phyloP scores from a whole-genome alignment of 2,329 filamentous ascomycete species.

The Phyllosticta citriasiana region DNA sequence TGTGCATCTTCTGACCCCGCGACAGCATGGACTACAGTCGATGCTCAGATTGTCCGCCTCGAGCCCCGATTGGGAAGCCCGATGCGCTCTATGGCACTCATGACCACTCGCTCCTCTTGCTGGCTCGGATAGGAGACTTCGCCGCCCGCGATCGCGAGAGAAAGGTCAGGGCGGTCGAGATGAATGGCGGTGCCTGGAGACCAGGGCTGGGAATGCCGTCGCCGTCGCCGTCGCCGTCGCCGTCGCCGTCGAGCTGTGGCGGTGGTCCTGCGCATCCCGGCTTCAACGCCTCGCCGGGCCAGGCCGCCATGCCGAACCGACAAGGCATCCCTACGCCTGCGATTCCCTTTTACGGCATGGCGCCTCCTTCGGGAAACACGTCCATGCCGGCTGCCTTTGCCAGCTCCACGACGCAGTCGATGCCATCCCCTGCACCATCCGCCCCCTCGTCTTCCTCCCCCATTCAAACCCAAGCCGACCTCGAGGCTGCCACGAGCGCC shows the following conservation, averaged over 20 bases:
- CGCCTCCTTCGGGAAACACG: constrained; percentile 31
- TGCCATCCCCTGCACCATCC: constrained; percentile 13
- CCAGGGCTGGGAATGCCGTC: constrained; percentile 40
- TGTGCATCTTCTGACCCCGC: background rate
- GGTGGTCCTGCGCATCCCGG: constrained; percentile 9
- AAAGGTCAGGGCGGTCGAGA: constrained; percentile 60
- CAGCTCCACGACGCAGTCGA: constrained; percentile 4
- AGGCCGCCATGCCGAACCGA: background rate
- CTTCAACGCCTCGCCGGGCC: background rate
- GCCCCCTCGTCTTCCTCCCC: constrained; percentile 31
- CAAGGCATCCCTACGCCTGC: background rate
- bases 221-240: constrained; percentile 15
- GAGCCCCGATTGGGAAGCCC: constrained; percentile 65
- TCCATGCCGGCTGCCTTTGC: constrained; percentile 35
- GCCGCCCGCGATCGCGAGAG: constrained; percentile 64
- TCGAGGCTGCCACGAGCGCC: constrained; percentile 55
- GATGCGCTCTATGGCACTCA: constrained; percentile 80
- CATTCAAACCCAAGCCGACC: constrained; percentile 32
- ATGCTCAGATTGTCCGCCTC: constrained; percentile 82
- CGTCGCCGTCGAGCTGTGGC: constrained; percentile 14
- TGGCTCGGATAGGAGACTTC: constrained; percentile 73
- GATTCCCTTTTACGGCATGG: constrained; percentile 40
- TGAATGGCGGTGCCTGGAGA: constrained; percentile 48
- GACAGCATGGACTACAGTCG: constrained; percentile 64
- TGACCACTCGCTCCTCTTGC: constrained; percentile 74